Conservation (phyloP, 352 stramenopile genomes). For the Pythium monospermum region DNA sequence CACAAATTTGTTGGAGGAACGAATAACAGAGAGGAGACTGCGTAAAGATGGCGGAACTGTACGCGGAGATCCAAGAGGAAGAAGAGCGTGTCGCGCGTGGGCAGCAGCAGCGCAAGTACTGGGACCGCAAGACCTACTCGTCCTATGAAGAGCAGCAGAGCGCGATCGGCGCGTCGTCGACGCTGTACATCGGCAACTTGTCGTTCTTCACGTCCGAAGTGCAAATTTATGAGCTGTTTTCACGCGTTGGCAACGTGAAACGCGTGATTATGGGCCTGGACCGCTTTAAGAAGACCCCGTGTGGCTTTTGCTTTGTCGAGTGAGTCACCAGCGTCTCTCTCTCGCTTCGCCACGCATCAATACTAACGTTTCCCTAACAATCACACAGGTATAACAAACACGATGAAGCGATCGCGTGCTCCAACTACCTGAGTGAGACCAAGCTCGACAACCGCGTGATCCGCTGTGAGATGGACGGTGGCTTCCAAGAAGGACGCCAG, state of each 20-base stretch:
- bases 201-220: constrained; percentile 95
- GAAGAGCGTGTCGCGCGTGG: constrained; percentile 58
- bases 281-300: constrained; percentile 94
- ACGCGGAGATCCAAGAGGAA: constrained; percentile 53
- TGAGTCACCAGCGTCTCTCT: constrained; percentile 31
- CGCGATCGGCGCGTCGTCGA: constrained; percentile 87
- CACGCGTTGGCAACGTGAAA: constrained; percentile 88
- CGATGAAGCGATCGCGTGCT: constrained; percentile 61
- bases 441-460: constrained; percentile 87
- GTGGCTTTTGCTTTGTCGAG: constrained; percentile 98
- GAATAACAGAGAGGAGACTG: not conserved
- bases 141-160: constrained; percentile 91
- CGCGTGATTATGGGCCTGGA: constrained; percentile 96
- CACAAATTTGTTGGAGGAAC: not conserved
- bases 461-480: constrained; percentile 85
- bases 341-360: not conserved
- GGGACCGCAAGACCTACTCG: constrained; percentile 92
- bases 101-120: constrained; percentile 87
- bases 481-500: constrained; percentile 81
- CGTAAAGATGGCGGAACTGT: constrained; percentile 52
- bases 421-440: constrained; percentile 82
- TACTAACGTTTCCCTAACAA: not conserved
- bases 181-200: constrained; percentile 97
- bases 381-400: constrained; percentile 55
- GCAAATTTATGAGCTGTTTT: constrained; percentile 95